Conservation (phyloP, 1,284 basidiomycete species). For the Chondrostereum purpureum region DNA sequence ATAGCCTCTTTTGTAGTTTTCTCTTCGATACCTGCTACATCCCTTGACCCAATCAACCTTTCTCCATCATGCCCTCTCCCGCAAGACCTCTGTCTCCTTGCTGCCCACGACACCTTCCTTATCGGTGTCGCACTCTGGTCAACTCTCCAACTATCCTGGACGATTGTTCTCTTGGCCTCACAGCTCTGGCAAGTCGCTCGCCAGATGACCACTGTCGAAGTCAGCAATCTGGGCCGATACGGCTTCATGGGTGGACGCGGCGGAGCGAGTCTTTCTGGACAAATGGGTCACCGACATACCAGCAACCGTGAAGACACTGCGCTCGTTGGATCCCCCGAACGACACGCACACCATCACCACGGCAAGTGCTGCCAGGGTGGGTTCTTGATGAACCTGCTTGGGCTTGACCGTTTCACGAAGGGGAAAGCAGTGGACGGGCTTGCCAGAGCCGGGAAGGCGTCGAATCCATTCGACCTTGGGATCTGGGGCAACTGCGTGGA, state of each 20-base stretch:
- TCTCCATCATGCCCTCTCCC: conserved; percentile 67
- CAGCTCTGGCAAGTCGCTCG: conserved; percentile 90
- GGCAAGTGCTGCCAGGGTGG: conserved; percentile 22
- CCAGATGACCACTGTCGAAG: conserved; percentile 96
- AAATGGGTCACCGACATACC: conserved; percentile 65
- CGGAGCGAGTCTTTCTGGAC: conserved; percentile 56
- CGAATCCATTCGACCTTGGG: conserved; percentile 93
- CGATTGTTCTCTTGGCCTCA: conserved; percentile 74
- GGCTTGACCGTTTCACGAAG: conserved; percentile 89
- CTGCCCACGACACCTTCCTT: conserved; percentile 77
- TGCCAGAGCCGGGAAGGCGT: conserved; percentile 54
- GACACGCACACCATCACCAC: conserved; percentile 24
- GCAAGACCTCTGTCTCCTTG: conserved; percentile 60
- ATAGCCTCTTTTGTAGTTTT: conserved; percentile 36
- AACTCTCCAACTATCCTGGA: conserved; percentile 91
- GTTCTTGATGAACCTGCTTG: conserved; percentile 84
- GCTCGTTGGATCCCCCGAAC: conserved; percentile 12
- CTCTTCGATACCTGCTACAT: conserved; percentile 31
- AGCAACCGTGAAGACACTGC: conserved; percentile 1
- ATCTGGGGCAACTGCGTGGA: conserved; percentile 84
- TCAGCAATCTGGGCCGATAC: conserved; percentile 89
- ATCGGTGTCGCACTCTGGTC: conserved; percentile 80
- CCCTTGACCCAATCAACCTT: conserved; percentile 31
- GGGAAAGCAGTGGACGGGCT: conserved; percentile 85
- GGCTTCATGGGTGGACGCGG: conserved; percentile 97